Evolutionary conservation across 441 rosid species (phyloP), one percentile per base, ranked within the genome.

Genomic region (Aleurites moluccanus): DNA sequence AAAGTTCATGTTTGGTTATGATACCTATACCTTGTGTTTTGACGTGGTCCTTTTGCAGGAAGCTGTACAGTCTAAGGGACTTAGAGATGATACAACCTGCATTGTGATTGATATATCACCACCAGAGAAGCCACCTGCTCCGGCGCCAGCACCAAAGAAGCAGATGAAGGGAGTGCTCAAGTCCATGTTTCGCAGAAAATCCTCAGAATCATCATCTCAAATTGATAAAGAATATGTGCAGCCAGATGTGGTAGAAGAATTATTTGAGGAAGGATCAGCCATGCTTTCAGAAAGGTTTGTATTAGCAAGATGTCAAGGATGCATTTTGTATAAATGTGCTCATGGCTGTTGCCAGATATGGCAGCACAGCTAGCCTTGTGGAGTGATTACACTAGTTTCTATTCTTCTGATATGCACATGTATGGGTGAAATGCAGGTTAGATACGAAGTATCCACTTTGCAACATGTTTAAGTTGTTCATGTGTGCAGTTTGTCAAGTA

Each of bases 41-140:
- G 69, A 27, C 69, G 18, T 68, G n/a, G 75, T 78, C 59, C 52
- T 68, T 75, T 67, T 75, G 77, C 85, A 96, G 99, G 99, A 91
- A 87, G 92, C 99, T 68, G 83, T 96, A 47, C 89, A 84, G 66
- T 61, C 79, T 55, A 93, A 91, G 82, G 99, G 99, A 78, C 91
- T 96, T 72, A 85, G 98, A 57, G 99, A 96, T 89, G 99, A 96
- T 81, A 96, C 99, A 64, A 93, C 99, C 70, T 96, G 97, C 84
- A 96, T 96, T 73, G 99, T 96, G 63, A 80, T 96, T 67, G 99
- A 96, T 77, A 88, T 93, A 80, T 80, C 89, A 75, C 91, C 93
- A 15, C 85, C 73, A 23, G 98, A 96, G 82, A 96, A 93, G 81
- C 94, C 90, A 40, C 78, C 85, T n/a, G 87, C 92, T 78, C 84